These are phyloP conservation scores for Paecilomyces fulvus DNA, from an alignment of 2,329 filamentous ascomycete species.

Conservation along the genomic window DNA sequence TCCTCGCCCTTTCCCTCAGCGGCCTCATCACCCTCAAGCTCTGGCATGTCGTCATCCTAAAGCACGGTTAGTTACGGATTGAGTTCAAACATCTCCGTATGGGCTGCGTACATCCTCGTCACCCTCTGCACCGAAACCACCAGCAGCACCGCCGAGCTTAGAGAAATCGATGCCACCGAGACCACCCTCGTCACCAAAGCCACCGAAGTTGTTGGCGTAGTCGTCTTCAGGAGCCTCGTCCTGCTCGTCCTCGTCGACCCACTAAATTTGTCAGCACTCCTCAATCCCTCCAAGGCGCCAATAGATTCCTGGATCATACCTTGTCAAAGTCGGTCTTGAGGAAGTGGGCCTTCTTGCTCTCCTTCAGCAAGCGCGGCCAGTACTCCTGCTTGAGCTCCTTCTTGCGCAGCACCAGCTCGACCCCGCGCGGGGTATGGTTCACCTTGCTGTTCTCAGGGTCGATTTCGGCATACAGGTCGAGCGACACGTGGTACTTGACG, in stretches of 20 bases:
- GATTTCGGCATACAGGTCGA: conserved; percentile 87
- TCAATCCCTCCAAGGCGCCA: conserved; percentile 1
- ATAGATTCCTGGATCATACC: conserved; percentile 38
- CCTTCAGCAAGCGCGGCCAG: conserved; percentile 94
- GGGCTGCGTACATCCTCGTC: conserved; percentile 27
- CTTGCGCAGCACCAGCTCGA: conserved; percentile 90
- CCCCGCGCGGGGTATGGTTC: conserved; percentile 78
- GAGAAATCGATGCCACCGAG: conserved; percentile 90
- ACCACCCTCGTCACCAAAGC: conserved; percentile 52
- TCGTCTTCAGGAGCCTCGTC: conserved; percentile 81
- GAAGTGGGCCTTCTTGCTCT: conserved; percentile 82
- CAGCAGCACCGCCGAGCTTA: conserved; percentile 62
- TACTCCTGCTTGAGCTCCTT: conserved; percentile 91
- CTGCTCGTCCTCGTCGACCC: conserved; percentile 98
- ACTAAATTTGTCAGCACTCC: conserved; percentile 39
- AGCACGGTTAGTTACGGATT: conserved; percentile 5
- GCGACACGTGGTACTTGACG: conserved; percentile 72
- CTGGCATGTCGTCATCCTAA: conserved; percentile 77
- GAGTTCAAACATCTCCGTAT: not conserved
- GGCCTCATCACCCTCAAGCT: conserved; percentile 59
- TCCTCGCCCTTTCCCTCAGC: conserved; percentile 34
- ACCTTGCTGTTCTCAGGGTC: conserved; percentile 75
- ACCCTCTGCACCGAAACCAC: conserved; percentile 13
- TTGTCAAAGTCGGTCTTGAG: conserved; percentile 99
- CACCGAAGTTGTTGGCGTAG: conserved; percentile 45